phyloP scores from a whole-genome alignment of 1,139 yeast genomes.

The Kurtzmaniella quercitrusa region DNA sequence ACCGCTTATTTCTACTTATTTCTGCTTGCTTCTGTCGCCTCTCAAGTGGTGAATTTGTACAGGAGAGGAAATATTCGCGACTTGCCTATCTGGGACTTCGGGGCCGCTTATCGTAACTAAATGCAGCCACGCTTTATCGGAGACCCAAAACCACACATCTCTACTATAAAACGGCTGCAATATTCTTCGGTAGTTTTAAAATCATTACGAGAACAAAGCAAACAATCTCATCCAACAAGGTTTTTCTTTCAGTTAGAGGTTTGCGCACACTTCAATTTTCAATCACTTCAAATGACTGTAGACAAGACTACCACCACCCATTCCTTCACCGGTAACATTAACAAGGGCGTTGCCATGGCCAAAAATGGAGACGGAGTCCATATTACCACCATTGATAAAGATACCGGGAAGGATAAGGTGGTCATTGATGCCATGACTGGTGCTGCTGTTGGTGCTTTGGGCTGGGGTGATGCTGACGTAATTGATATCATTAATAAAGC shows the following conservation, averaged over 20 bases:
- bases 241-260: too few species aligned
- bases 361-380: slow-evolving; percentile 46
- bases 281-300: slow-evolving; percentile 6
- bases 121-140: not conserved
- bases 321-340: slow-evolving; percentile 4
- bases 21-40: too few species aligned
- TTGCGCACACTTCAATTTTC: too few species aligned
- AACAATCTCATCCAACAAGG: too few species aligned
- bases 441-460: slow-evolving; percentile 62
- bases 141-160: not conserved
- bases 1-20: too few species aligned
- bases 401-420: slow-evolving; percentile 35
- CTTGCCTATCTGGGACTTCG: not conserved
- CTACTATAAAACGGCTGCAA: too few species aligned
- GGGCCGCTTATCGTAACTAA: not conserved
- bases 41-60: not conserved
- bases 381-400: slow-evolving; percentile 45
- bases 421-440: slow-evolving; percentile 57
- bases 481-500: slow-evolving; percentile 45
- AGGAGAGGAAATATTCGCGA: not conserved
- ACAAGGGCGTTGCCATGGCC: slow-evolving; percentile 27
- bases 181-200: too few species aligned
- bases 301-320: slow-evolving; percentile 4
- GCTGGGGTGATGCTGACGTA: slow-evolving; percentile 55
- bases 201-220: too few species aligned